Percentiles rank a stretch among this genome's conserved stretches.
These are phyloP conservation scores for Globisporangium cederbergense DNA, from an alignment of 352 stramenopile species.

Conservation along the genomic window DNA sequence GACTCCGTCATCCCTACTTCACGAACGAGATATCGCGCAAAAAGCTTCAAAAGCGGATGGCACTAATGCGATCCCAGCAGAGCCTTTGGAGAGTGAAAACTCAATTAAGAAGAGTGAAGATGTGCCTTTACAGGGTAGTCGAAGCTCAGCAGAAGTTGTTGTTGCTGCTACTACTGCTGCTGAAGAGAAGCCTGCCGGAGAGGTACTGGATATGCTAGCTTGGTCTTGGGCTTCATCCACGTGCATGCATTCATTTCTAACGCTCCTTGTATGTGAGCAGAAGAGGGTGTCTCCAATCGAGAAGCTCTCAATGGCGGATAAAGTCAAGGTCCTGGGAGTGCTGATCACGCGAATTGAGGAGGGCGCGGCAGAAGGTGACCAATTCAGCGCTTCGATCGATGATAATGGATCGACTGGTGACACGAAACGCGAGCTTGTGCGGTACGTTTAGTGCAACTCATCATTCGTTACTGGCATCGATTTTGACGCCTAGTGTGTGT, in stretches of 20 bases:
- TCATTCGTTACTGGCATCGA: background rate
- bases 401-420: constrained; percentile 34
- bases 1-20: too few relatives aligned
- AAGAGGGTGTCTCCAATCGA: constrained; percentile 22
- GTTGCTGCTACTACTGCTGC: background rate
- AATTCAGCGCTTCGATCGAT: constrained; percentile 21
- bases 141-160: background rate
- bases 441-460: constrained; percentile 23
- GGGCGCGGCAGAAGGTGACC: constrained; percentile 53
- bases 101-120: too few relatives aligned
- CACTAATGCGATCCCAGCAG: too few relatives aligned
- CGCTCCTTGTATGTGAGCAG: constrained; percentile 2
- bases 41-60: background rate
- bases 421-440: constrained; percentile 69
- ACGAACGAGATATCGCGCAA: too few relatives aligned
- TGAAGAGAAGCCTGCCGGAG: background rate
- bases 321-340: constrained; percentile 49
- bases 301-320: constrained; percentile 45
- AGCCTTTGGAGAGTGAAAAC: background rate
- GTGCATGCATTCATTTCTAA: background rate
- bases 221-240: background rate
- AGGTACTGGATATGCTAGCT: constrained; percentile 3
- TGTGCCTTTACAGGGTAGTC: background rate
- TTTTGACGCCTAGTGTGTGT: too few relatives aligned
- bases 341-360: constrained; percentile 64